Base-by-base conservation (phyloP, 2,329 filamentous ascomycete genomes). In the Cadophora sp. region DNA sequence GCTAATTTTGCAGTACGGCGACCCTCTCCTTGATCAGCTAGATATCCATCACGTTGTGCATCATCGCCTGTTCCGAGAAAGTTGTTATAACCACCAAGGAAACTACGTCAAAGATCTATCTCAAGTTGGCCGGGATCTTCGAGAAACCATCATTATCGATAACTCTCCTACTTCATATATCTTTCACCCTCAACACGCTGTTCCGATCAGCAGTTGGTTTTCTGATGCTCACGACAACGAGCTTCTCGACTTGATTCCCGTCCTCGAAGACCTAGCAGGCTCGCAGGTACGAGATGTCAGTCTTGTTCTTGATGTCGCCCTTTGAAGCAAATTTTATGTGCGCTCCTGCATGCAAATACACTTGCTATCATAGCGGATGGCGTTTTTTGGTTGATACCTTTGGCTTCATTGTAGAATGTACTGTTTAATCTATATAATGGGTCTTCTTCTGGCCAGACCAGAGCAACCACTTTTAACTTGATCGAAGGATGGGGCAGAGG, bases 141-240 rank as follows among this genome's bases (percentile, higher is more conserved):
- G 93, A 80, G 95, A 99, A 79, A 99, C 95, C 24, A 99, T 99
- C 79, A 99, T 99, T 80, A 99, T 99, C 77, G 96, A 99, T 84
- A 99, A 99, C 82, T 98, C 96, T 58, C 96, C 96, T 2, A 99
- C 96, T 4, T 98, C 95, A 14, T 99, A 99, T 84, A 98, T 99
- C 77, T 99, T 99, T 87, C 96, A 99, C 79, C 96, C 96, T 27
- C 95, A 99, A 83, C 96, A 99, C 80, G 96, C 96, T 69, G 95
- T 99, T 61, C 96, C 96, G 29, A 99, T 99, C 83, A 97, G 94
- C 87, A 98, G 95, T 85, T 99, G 96, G 96, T 99, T 99, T 83
- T 97, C 94, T 73, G 96, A 99, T 82, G 96, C 96, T 70, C 96
- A 99, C 81, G 96, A 99, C 83, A 99, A 99, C 82, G 96, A 99